These are phyloP conservation scores for Corynespora cassiicola DNA, from an alignment of 2,329 filamentous ascomycete genomes.

Conservation along the genomic window DNA sequence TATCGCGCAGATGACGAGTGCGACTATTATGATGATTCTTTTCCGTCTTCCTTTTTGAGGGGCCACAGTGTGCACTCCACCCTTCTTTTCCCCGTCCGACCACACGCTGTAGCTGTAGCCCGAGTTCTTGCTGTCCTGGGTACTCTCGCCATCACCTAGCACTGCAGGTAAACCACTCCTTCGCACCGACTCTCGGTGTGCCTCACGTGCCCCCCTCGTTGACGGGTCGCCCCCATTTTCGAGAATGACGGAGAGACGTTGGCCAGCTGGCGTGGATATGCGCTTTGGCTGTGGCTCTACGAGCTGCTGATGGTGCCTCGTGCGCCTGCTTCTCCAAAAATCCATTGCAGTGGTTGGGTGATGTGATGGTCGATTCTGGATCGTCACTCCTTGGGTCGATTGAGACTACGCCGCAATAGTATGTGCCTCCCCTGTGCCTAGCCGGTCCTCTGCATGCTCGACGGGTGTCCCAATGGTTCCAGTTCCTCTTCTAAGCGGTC, in stretches of 20 bases:
- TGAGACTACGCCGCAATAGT: slow-evolving; percentile 10
- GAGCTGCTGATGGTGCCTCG: slow-evolving; percentile 29
- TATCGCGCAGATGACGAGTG: slow-evolving; percentile 39
- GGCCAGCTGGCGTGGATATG: slow-evolving; percentile 50
- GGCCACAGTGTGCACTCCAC: too few species aligned
- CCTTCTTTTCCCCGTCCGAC: slow-evolving; percentile 44
- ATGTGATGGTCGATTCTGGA: not conserved
- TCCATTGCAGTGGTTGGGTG: slow-evolving; percentile 23
- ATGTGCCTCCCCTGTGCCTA: slow-evolving; percentile 6
- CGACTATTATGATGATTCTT: slow-evolving; percentile 42
- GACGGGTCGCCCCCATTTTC: slow-evolving; percentile 32
- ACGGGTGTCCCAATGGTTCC: too few species aligned
- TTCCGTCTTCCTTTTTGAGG: slow-evolving; percentile 49
- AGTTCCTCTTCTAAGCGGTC: too few species aligned
- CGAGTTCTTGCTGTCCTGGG: slow-evolving; percentile 31
- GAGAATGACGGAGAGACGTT: slow-evolving; percentile 50
- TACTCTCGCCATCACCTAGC: slow-evolving; percentile 38
- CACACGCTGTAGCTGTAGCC: slow-evolving; percentile 45
- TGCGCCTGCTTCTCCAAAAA: slow-evolving; percentile 27
- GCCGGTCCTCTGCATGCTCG: slow-evolving; percentile 16
- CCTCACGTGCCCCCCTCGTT: slow-evolving; percentile 19
- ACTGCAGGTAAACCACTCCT: slow-evolving; percentile 29
- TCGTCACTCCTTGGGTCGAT: not conserved
- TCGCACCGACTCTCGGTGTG: slow-evolving; percentile 22
- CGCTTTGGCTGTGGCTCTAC: slow-evolving; percentile 45